Conservation (phyloP, 768 basidiomycete genomes). For the Suillus placidus region DNA sequence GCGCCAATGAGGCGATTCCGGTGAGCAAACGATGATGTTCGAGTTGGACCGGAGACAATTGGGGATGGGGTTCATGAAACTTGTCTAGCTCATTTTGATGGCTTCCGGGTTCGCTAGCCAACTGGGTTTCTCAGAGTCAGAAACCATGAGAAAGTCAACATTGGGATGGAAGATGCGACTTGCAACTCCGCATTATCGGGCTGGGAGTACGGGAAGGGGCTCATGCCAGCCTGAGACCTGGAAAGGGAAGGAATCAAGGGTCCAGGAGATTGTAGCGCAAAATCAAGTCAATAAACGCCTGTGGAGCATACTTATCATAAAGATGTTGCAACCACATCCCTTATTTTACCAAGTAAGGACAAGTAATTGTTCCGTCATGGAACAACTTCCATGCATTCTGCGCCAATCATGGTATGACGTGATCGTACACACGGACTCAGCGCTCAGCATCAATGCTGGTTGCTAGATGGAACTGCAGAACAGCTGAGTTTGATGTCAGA, state of each 20-base stretch:
- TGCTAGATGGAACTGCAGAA: background rate
- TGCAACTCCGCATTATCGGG: background rate
- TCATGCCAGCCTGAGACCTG: background rate
- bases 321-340: background rate
- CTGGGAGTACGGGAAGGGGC: background rate
- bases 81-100: background rate
- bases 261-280: too few relatives aligned
- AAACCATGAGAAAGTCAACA: background rate
- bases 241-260: background rate
- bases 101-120: background rate
- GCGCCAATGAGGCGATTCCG: conserved; percentile 14
- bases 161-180: background rate
- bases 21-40: background rate
- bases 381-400: too few relatives aligned
- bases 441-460: background rate
- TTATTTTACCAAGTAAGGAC: too few relatives aligned
- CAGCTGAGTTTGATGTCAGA: background rate
- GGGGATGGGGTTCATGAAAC: background rate
- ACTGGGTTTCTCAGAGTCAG: background rate
- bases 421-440: background rate
- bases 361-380: too few relatives aligned
- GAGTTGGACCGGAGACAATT: background rate
- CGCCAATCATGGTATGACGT: background rate
- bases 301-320: too few relatives aligned
- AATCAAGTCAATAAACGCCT: too few relatives aligned